Percentiles rank a stretch among this genome's conserved stretches.
These are phyloP conservation scores for Sextonia rubra DNA, from an alignment of 164 flowering plant genomes.

Conservation along the genomic window DNA sequence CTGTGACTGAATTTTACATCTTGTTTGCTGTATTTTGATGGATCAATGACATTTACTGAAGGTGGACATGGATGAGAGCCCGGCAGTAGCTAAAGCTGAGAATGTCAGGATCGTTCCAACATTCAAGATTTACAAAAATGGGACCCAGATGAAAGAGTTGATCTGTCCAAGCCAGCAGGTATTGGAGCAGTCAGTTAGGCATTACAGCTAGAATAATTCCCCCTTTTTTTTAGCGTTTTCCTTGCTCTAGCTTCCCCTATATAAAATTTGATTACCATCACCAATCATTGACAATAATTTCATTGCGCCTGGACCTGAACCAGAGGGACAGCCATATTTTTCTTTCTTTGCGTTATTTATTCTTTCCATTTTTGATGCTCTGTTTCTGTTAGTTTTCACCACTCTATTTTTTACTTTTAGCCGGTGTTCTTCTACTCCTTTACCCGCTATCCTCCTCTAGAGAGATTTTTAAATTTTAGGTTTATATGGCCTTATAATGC, in stretches of 20 bases:
- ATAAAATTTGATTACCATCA: conserved; percentile 27
- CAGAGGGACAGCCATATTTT: conserved; percentile 26
- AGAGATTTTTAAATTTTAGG: no score
- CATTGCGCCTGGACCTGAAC: conserved; percentile 29
- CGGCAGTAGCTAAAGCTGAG: conserved; percentile 54
- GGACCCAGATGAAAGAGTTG: conserved; percentile 79
- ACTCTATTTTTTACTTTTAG: conserved; percentile 15
- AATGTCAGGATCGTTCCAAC: conserved; percentile 69
- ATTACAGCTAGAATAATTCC: conserved; percentile 45
- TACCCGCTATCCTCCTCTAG: no score
- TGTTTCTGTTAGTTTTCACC: conserved; percentile 7
- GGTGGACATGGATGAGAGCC: conserved; percentile 72
- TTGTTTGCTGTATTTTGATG: neutral
- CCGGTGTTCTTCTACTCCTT: conserved; percentile 26
- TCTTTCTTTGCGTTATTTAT: conserved; percentile 22
- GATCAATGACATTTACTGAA: conserved; percentile 19
- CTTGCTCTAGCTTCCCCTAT: conserved; percentile 11
- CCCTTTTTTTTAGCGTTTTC: conserved; percentile 2
- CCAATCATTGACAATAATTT: conserved; percentile 39
- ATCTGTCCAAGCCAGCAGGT: conserved; percentile 64
- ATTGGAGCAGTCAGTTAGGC: conserved; percentile 78
- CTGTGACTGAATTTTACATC: no score
- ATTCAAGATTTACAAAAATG: conserved; percentile 79
- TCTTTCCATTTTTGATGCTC: conserved; percentile 45
- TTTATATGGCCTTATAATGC: no score